These are phyloP conservation scores for Stephanodiscus minutulus DNA, from an alignment of 108 stramenopile species.

Conservation along the genomic window DNA sequence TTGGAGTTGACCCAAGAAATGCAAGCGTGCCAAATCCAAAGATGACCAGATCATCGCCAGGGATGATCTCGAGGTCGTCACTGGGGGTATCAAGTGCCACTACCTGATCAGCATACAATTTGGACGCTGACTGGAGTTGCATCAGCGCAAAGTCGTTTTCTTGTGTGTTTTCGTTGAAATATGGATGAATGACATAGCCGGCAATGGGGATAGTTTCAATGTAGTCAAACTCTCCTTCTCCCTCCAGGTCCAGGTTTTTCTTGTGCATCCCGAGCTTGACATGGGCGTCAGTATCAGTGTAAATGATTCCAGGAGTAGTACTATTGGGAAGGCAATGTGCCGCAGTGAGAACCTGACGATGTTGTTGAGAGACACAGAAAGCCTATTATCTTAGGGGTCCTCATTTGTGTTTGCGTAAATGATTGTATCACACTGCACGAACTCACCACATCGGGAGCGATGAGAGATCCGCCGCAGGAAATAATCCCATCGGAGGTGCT, in stretches of 20 bases:
- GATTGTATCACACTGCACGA: too few relatives aligned
- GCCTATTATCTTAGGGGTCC: too few relatives aligned
- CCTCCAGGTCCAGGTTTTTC: background rate
- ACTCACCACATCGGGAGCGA: background rate
- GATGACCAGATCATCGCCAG: background rate
- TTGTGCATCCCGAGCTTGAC: conserved; percentile 4
- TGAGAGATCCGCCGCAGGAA: background rate
- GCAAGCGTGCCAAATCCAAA: background rate
- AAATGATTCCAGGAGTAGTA: too few relatives aligned
- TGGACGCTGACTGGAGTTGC: background rate
- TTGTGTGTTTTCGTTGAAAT: background rate
- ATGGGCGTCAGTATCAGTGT: background rate
- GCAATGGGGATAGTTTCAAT: background rate
- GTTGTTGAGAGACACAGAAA: too few relatives aligned
- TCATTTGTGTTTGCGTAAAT: too few relatives aligned
- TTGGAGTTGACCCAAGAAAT: background rate
- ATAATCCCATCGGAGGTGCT: too few relatives aligned
- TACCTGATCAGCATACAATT: background rate
- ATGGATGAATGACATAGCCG: background rate
- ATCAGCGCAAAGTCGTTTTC: background rate
- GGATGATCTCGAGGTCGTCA: background rate
- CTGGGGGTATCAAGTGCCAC: background rate
- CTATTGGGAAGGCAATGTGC: too few relatives aligned
- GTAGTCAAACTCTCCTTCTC: background rate
- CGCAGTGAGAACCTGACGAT: too few relatives aligned